phyloP scores from a whole-genome alignment of 306 rosid species.

The Corylus heterophylla region DNA sequence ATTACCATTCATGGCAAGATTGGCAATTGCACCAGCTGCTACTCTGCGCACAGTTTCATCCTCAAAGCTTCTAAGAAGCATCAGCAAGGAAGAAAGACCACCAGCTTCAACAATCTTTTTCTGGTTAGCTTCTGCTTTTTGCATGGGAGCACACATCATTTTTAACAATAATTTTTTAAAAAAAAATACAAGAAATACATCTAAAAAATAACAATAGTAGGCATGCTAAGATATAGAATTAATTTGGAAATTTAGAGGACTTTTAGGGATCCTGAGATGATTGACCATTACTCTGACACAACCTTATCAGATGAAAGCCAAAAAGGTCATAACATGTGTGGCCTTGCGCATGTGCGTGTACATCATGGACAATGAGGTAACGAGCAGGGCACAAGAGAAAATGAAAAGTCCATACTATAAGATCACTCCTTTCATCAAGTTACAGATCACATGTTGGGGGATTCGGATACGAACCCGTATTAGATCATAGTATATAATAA shows the following conservation, averaged over 20 bases:
- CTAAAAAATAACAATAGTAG: not conserved
- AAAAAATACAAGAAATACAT: not conserved
- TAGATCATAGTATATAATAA: not conserved
- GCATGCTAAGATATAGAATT: not conserved
- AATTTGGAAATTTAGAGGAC: not conserved
- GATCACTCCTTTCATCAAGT: not conserved
- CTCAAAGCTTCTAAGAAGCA: constrained; percentile 96
- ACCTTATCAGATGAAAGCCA: not conserved
- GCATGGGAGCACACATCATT: constrained; percentile 30
- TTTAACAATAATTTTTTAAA: not conserved
- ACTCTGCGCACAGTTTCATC: constrained; percentile 96
- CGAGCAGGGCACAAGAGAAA: not conserved
- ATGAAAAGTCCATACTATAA: not conserved
- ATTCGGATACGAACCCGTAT: not conserved
- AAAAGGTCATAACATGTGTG: not conserved
- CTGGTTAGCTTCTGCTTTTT: constrained; percentile 82
- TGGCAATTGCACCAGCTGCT: constrained; percentile 98
- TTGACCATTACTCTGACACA: not conserved
- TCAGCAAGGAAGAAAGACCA: constrained; percentile 87
- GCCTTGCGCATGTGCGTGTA: not conserved
- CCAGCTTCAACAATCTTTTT: constrained; percentile 95
- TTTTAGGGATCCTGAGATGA: not conserved
- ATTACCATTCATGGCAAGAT: constrained; percentile 97
- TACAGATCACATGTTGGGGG: not conserved
- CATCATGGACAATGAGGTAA: not conserved